Evolutionary conservation across 768 basidiomycete species (phyloP).

Genomic region (Tricholoma saponaceum): DNA sequence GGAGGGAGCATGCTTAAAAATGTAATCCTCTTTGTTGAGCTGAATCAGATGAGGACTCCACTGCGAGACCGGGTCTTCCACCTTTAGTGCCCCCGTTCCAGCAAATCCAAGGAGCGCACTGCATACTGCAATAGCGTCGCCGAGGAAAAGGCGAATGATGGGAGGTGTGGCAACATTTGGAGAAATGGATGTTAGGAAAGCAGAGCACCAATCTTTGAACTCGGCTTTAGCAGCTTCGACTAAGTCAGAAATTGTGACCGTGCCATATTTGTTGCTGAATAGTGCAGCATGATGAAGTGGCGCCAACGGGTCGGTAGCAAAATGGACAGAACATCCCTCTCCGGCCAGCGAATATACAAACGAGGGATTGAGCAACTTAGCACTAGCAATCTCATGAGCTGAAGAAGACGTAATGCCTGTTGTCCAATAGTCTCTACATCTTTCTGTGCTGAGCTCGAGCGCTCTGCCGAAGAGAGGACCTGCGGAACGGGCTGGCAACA

Average conservation of each 20-base stretch:
- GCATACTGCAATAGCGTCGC: conserved; percentile 26
- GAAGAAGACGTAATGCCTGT: conserved; percentile 25
- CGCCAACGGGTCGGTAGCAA: conserved; percentile 27
- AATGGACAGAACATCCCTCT: conserved; percentile 28
- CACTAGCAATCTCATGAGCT: conserved; percentile 9
- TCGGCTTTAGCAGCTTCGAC: conserved; percentile 7
- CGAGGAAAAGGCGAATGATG: conserved; percentile 23
- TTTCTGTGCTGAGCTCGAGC: neutral
- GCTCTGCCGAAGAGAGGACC: conserved; percentile 3
- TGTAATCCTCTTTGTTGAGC: conserved; percentile 25
- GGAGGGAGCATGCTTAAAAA: conserved; percentile 18
- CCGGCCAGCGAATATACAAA: conserved; percentile 28
- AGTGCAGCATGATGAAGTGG: conserved; percentile 28
- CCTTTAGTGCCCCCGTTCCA: neutral
- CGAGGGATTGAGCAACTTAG: conserved; percentile 30
- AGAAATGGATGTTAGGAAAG: conserved; percentile 16
- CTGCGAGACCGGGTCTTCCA: conserved; percentile 15
- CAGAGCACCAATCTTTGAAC: conserved; percentile 25
- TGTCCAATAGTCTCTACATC: conserved; percentile 25
- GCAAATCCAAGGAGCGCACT: conserved; percentile 14
- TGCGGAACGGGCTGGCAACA: conserved; percentile 3
- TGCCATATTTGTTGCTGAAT: conserved; percentile 12
- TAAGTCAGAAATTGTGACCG: conserved; percentile 3
- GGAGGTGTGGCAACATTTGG: conserved; percentile 1
- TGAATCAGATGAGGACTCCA: conserved; percentile 23